Conservation (phyloP, 192 early-diverging fungal species). For the Coemansia brasiliensis region DNA sequence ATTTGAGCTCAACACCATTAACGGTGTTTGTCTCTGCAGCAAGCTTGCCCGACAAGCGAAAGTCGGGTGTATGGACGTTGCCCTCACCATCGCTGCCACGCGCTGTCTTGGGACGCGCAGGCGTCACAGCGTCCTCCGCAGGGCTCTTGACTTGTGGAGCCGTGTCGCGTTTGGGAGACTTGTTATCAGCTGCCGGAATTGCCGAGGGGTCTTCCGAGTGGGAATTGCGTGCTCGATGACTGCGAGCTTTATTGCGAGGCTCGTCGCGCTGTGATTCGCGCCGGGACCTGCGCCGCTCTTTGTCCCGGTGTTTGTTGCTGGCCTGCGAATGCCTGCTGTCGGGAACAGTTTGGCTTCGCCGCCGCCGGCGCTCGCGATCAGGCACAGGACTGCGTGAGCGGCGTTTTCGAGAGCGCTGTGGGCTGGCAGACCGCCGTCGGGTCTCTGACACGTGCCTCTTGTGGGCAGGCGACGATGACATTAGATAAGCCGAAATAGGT, state of each 20-base stretch:
- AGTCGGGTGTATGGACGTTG: slow-evolving; percentile 64
- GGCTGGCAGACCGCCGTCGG: slow-evolving; percentile 28
- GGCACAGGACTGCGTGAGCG: slow-evolving; percentile 3
- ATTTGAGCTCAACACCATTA: slow-evolving; percentile 88
- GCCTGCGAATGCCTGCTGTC: background rate
- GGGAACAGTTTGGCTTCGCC: slow-evolving; percentile 12
- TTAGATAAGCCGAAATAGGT: background rate
- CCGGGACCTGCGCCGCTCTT: slow-evolving; percentile 8
- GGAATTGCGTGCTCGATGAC: no score
- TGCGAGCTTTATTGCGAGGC: background rate
- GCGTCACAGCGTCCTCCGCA: background rate
- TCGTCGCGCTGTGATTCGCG: slow-evolving; percentile 7
- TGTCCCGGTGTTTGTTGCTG: slow-evolving; percentile 1
- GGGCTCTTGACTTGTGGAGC: background rate
- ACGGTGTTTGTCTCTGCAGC: slow-evolving; percentile 85
- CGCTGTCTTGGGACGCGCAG: slow-evolving; percentile 11
- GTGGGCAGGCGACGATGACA: slow-evolving; percentile 17
- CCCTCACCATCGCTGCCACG: slow-evolving; percentile 14
- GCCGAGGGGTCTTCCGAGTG: background rate
- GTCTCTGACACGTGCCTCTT: slow-evolving; percentile 7
- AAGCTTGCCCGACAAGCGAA: slow-evolving; percentile 81
- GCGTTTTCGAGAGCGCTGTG: slow-evolving; percentile 11
- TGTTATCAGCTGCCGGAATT: background rate
- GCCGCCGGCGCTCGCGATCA: slow-evolving; percentile 13
- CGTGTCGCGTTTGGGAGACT: no score